phyloP scores from a whole-genome alignment of 2,329 filamentous ascomycete species.

The Lecanicillium sp. region DNA sequence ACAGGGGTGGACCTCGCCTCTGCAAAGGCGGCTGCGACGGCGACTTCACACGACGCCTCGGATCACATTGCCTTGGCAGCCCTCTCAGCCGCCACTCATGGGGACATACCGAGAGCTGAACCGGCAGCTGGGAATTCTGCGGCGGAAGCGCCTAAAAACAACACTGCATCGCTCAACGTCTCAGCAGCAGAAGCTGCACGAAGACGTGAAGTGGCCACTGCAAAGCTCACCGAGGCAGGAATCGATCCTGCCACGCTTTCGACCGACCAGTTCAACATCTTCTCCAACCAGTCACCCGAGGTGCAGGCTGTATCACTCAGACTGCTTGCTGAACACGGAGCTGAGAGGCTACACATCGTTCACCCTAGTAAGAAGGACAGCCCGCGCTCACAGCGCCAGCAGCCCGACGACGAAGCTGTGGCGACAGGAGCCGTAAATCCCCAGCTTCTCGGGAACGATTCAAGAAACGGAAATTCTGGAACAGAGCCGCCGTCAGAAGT shows the following conservation, averaged over 20 bases:
- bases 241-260: conserved; percentile 49
- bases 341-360: conserved; percentile 51
- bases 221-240: conserved; percentile 38
- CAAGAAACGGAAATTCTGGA: background rate
- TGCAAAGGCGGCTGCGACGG: background rate
- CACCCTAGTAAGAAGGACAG: conserved; percentile 39
- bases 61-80: conserved; percentile 12
- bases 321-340: conserved; percentile 53
- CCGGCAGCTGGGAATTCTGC: background rate
- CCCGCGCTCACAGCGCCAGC: background rate
- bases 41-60: conserved; percentile 1
- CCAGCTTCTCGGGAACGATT: background rate
- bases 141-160: background rate
- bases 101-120: background rate
- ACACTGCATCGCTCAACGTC: conserved; percentile 26
- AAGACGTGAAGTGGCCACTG: conserved; percentile 42
- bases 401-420: background rate
- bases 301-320: conserved; percentile 49
- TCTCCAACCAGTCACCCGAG: conserved; percentile 52
- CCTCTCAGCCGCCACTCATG: background rate
- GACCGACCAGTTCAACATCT: conserved; percentile 51
- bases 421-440: conserved; percentile 2
- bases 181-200: conserved; percentile 43
- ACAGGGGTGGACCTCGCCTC: background rate
- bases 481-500: background rate